These are phyloP conservation scores for Sparassis latifolia DNA, from an alignment of 1,284 basidiomycete genomes.

Conservation along the genomic window DNA sequence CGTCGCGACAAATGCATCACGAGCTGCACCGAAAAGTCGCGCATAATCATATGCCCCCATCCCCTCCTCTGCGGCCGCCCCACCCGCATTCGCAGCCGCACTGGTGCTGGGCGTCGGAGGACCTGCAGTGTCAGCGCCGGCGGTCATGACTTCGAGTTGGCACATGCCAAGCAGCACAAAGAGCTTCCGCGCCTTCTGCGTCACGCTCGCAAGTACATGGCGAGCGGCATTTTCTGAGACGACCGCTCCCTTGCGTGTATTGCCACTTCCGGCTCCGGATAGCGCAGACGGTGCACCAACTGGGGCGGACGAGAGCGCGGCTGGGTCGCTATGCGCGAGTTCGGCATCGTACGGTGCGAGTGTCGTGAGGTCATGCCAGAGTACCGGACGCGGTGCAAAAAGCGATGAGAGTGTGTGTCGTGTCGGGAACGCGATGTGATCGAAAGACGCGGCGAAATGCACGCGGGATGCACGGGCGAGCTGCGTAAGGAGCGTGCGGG, in stretches of 20 bases:
- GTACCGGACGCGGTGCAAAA: constrained; percentile 56
- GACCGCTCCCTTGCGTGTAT: constrained; percentile 33
- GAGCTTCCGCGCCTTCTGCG: constrained; percentile 77
- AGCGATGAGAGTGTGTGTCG: constrained; percentile 66
- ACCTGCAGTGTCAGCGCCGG: constrained; percentile 19
- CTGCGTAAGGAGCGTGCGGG: constrained; percentile 57
- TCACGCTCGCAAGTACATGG: constrained; percentile 83
- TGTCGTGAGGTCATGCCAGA: constrained; percentile 87
- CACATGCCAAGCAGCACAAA: constrained; percentile 62
- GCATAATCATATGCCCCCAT: constrained; percentile 58
- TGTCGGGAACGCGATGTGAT: constrained; percentile 78
- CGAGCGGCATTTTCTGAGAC: constrained; percentile 70
- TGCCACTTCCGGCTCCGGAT: constrained; percentile 22
- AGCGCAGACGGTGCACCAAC: constrained; percentile 18
- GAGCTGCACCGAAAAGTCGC: constrained; percentile 54
- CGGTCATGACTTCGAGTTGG: constrained; percentile 56
- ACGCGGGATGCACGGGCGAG: constrained; percentile 69
- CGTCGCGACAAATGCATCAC: constrained; percentile 81
- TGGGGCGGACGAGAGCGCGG: constrained; percentile 49
- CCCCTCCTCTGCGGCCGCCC: constrained; percentile 25
- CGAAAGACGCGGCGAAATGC: constrained; percentile 78
- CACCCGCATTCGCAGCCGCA: constrained; percentile 13
- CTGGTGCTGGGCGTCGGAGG: too few relatives aligned
- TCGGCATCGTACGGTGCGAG: constrained; percentile 78
- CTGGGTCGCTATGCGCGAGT: constrained; percentile 58